Evolutionary conservation across 2,329 filamentous ascomycete genomes (phyloP), one percentile per base, ranked within the genome.

Genomic region (Colletotrichum magnum): DNA sequence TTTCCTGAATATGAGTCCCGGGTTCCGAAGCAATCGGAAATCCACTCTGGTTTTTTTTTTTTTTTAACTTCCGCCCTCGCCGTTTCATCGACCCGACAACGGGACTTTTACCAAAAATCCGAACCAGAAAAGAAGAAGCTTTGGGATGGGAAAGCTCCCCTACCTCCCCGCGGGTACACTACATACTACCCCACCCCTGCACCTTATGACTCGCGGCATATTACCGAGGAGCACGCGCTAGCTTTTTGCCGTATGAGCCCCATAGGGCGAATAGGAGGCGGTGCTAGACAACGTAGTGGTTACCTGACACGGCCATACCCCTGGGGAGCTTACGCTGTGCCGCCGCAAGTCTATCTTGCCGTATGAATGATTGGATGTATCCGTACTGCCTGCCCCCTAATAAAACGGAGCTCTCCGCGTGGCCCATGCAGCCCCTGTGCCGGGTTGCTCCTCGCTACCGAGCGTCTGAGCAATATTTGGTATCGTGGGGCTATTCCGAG

Each of bases 201-300:
- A 10, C 7, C 32, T 26, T 65, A 60, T 60, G 62, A 65, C 56
- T 53, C 62, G 56, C 56, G 54, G 56, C 62, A 52, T 39, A 65
- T 60, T 16, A 16, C 32, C 13, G 21, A 24, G 61, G 61, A 58
- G 58, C 28, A 15, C 18, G n/a, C 56, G 39, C 12, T 58, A 7
- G 16, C n/a, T 10, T 10, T 18, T n/a, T 50, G 10, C 15, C 7
- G 26, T 28, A 39, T 16, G 26, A 48, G 53, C 53, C 45, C 18
- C 48, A 53, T 53, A 60, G 48, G 62, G 54, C 48, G 56, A 51
- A 52, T 16, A 5, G 36, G 48, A 15, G 26, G 62, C 43, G 9
- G 56, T 51, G 39, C 18, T 41, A 47, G 13, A 16, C 24, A 43
- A 13, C 2, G 39, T 18, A 47, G 56, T 18, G 24, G 41, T 58